Conservation (phyloP, 805 yeast genomes). For the Kazachstania martiniae region DNA sequence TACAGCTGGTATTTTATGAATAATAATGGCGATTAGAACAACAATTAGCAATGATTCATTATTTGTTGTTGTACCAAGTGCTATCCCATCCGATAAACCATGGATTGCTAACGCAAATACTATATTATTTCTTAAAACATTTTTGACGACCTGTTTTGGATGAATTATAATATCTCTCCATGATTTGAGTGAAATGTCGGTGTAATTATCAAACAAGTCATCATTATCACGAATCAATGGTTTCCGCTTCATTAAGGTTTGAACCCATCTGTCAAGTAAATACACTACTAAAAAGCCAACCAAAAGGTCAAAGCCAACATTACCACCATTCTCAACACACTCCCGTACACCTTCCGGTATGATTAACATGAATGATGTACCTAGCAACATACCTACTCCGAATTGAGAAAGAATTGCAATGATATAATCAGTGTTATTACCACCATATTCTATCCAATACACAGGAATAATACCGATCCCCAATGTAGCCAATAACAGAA, state of each 20-base stretch:
- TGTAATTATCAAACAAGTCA: not conserved
- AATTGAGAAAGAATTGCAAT: conserved; percentile 35
- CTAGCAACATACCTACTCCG: conserved; percentile 45
- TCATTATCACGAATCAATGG: conserved; percentile 2
- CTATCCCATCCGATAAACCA: conserved; percentile 53
- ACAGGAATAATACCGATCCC: conserved; percentile 12
- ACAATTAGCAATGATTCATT: conserved; percentile 30
- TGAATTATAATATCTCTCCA: conserved; percentile 13
- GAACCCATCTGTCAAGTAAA: conserved; percentile 32
- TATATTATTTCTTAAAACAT: conserved; percentile 34
- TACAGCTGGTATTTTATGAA: conserved; percentile 58
- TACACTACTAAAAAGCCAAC: conserved; percentile 41
- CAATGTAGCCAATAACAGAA: conserved; percentile 16
- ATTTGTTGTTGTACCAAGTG: conserved; percentile 44
- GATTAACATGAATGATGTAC: conserved; percentile 43
- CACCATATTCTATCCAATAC: conserved; percentile 1
- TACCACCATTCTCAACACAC: conserved; percentile 24
- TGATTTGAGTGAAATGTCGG: conserved; percentile 4
- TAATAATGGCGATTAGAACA: conserved; percentile 44
- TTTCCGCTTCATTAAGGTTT: conserved; percentile 7
- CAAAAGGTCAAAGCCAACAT: conserved; percentile 38
- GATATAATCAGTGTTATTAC: conserved; percentile 3
- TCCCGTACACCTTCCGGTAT: conserved; percentile 48
- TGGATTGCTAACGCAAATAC: conserved; percentile 51
- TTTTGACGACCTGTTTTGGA: conserved; percentile 18